These are phyloP conservation scores for Coleophoma crateriformis DNA, from an alignment of 2,329 filamentous ascomycete species.

Conservation along the genomic window DNA sequence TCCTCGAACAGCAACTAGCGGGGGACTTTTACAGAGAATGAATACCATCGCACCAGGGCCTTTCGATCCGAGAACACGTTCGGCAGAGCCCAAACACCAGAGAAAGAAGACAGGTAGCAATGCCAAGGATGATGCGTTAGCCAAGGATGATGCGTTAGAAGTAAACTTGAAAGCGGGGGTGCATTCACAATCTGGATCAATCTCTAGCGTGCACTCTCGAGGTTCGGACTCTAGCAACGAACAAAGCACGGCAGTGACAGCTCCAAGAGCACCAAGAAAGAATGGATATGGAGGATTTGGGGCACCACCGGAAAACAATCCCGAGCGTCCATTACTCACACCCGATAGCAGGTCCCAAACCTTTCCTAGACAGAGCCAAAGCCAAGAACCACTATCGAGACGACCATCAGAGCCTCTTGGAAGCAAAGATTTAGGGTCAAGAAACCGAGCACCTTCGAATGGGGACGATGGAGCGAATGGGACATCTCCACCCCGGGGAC, in stretches of 20 bases:
- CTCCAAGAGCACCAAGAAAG: constrained; percentile 28
- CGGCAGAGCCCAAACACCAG: constrained; percentile 22
- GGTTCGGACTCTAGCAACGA: constrained; percentile 13
- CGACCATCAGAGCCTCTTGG: constrained; percentile 15
- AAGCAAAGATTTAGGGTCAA: constrained; percentile 1
- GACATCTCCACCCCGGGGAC: constrained; percentile 8
- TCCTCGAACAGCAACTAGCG: constrained; percentile 35
- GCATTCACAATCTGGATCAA: constrained; percentile 13
- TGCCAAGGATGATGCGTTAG: constrained; percentile 9
- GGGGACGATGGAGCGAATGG: constrained; percentile 1
- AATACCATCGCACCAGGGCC: constrained; percentile 62
- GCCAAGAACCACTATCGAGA: constrained; percentile 10
- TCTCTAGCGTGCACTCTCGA: constrained; percentile 15
- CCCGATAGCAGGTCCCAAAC: constrained; percentile 24
- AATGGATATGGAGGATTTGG: constrained; percentile 56
- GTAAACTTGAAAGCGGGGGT: constrained; percentile 4
- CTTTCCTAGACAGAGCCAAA: constrained; percentile 19
- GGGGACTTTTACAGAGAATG: constrained; percentile 53
- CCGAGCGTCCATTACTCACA: constrained; percentile 29
- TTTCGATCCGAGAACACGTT: constrained; percentile 39
- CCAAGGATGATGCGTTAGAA: constrained; percentile 8
- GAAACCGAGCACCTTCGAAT: constrained; percentile 13
- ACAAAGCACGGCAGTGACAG: constrained; percentile 11
- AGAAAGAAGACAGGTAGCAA: constrained; percentile 15
- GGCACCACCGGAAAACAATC: constrained; percentile 34